These are phyloP conservation scores for Ogataea kodamae DNA, from an alignment of 805 yeast genomes.

Conservation along the genomic window DNA sequence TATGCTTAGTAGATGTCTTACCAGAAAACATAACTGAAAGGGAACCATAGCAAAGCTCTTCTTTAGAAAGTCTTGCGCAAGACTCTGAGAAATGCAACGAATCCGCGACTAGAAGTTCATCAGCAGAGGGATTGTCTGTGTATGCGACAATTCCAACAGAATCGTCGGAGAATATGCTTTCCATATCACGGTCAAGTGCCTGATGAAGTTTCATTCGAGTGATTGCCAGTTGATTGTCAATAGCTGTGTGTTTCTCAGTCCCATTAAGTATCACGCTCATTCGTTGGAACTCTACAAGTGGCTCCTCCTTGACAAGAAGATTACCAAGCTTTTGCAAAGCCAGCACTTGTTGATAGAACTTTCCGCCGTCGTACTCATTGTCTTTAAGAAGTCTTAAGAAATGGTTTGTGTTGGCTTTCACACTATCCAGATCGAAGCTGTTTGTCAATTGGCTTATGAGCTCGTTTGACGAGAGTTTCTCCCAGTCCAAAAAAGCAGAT, in stretches of 20 bases:
- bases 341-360: slow-evolving; percentile 6
- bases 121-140: background rate
- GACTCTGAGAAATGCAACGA: background rate
- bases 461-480: slow-evolving; percentile 6
- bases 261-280: slow-evolving; percentile 9
- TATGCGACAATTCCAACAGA: slow-evolving; percentile 3
- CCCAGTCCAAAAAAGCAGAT: slow-evolving; percentile 2
- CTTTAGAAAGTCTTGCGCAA: slow-evolving; percentile 1
- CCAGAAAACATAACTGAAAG: slow-evolving; percentile 6
- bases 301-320: background rate
- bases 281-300: slow-evolving; percentile 2
- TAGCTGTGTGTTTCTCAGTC: background rate
- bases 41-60: slow-evolving; percentile 3
- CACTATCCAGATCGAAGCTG: slow-evolving; percentile 1
- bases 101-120: background rate
- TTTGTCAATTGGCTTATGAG: slow-evolving; percentile 10
- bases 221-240: background rate
- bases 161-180: slow-evolving; percentile 4
- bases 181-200: slow-evolving; percentile 2
- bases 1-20: background rate
- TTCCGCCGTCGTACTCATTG: slow-evolving; percentile 8
- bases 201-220: background rate
- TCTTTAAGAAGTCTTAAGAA: slow-evolving; percentile 2
- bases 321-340: background rate
- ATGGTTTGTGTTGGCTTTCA: slow-evolving; percentile 3